phyloP scores from a whole-genome alignment of 805 yeast species.

The Kazachstania africana region DNA sequence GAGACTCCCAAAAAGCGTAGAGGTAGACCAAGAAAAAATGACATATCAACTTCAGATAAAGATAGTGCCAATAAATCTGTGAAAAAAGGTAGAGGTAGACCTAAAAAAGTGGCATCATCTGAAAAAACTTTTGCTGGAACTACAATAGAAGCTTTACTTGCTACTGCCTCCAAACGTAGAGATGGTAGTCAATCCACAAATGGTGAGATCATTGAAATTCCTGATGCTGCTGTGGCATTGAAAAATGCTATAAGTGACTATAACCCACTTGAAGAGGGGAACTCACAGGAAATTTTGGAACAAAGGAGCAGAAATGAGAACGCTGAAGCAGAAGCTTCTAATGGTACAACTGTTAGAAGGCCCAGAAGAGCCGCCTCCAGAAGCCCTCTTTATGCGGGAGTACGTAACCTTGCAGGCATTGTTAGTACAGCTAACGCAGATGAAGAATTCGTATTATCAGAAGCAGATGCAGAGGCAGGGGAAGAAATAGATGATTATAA shows the following conservation, averaged over 20 bases:
- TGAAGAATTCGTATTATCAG: background rate
- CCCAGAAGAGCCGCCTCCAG: background rate
- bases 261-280: too few relatives aligned
- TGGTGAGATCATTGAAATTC: background rate
- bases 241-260: background rate
- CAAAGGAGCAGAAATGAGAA: too few relatives aligned
- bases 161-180: background rate
- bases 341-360: background rate
- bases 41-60: too few relatives aligned
- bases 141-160: background rate
- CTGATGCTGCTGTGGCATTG: background rate
- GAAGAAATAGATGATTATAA: background rate
- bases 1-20: too few relatives aligned
- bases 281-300: too few relatives aligned
- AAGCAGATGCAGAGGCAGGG: background rate
- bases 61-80: too few relatives aligned
- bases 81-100: conserved; percentile 4
- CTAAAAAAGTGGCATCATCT: conserved; percentile 1
- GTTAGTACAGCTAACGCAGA: background rate
- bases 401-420: background rate
- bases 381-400: background rate
- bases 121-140: too few relatives aligned
- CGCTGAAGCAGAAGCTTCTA: background rate
- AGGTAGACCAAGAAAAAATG: too few relatives aligned
- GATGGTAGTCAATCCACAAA: background rate